Percentiles rank a stretch among this genome's conserved stretches.
phyloP scores from a whole-genome alignment of 139 green algal genomes.

The Trebouxia sp. region DNA sequence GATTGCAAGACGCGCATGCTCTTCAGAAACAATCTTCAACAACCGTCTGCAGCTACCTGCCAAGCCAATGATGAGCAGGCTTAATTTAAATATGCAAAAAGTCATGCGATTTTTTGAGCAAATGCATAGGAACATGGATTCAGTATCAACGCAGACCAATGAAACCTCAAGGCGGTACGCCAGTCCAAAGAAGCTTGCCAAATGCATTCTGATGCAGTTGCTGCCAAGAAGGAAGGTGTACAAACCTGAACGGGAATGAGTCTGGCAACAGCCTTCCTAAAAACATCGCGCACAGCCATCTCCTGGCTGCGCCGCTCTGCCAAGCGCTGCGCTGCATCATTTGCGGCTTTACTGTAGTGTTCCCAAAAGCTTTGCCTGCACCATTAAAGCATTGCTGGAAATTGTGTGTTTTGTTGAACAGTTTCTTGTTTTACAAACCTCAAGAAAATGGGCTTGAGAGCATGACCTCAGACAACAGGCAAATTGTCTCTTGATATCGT shows the following conservation, averaged over 20 bases:
- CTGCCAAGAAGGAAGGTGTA: background rate
- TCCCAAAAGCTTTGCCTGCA: slow-evolving; percentile 12
- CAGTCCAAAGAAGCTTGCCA: too few relatives aligned
- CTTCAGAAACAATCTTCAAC: background rate
- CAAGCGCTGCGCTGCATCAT: slow-evolving; percentile 75
- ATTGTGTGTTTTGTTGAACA: background rate
- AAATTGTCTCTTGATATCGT: too few relatives aligned
- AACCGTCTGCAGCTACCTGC: background rate
- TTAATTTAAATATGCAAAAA: too few relatives aligned
- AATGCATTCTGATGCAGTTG: background rate
- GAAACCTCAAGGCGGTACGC: too few relatives aligned
- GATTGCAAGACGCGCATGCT: background rate
- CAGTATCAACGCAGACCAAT: too few relatives aligned
- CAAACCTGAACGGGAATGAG: slow-evolving; percentile 53
- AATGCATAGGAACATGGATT: background rate
- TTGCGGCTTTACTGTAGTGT: background rate
- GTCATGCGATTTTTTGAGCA: background rate
- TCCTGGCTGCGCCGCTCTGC: slow-evolving; percentile 69
- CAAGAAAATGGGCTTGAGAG: too few relatives aligned
- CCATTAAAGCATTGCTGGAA: background rate
- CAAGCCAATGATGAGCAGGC: too few relatives aligned
- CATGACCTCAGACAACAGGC: too few relatives aligned
- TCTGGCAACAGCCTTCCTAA: slow-evolving; percentile 56
- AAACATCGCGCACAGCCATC: slow-evolving; percentile 56
- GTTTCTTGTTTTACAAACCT: too few relatives aligned